Conservation (phyloP, 805 yeast genomes). For the Candida multigemmis region DNA sequence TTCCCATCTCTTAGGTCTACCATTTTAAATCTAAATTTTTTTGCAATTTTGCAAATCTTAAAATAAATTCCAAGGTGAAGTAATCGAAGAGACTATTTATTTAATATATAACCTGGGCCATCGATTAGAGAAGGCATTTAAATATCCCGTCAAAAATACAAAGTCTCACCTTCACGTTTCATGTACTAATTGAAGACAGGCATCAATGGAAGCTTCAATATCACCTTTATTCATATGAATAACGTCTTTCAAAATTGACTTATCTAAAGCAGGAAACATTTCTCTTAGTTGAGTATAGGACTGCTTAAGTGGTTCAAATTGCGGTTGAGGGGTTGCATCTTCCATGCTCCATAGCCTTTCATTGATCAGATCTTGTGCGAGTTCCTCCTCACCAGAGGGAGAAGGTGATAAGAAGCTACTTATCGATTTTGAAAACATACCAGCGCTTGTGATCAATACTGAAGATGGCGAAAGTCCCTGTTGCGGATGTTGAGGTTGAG, state of each 20-base stretch:
- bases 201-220: constrained; percentile 69
- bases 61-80: too few species aligned
- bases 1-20: too few species aligned
- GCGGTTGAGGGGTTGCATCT: background rate
- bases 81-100: too few species aligned
- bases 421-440: constrained; percentile 41
- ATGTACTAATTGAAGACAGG: constrained; percentile 27
- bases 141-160: too few species aligned
- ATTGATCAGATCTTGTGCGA: constrained; percentile 3
- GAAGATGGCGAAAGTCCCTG: constrained; percentile 24
- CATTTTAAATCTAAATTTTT: too few species aligned
- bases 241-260: constrained; percentile 61
- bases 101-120: too few species aligned
- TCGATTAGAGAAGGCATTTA: too few species aligned
- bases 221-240: constrained; percentile 56
- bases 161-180: constrained; percentile 6
- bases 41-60: too few species aligned
- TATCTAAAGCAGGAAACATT: constrained; percentile 73
- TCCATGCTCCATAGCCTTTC: background rate
- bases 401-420: constrained; percentile 30
- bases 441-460: constrained; percentile 38
- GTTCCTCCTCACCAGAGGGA: constrained; percentile 16
- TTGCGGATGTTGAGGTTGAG: constrained; percentile 10
- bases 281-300: constrained; percentile 42
- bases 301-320: constrained; percentile 5